Percentiles rank a stretch among this genome's conserved stretches.
phyloP scores from a whole-genome alignment of 352 stramenopile genomes.

The Pythium scleroteichum region DNA sequence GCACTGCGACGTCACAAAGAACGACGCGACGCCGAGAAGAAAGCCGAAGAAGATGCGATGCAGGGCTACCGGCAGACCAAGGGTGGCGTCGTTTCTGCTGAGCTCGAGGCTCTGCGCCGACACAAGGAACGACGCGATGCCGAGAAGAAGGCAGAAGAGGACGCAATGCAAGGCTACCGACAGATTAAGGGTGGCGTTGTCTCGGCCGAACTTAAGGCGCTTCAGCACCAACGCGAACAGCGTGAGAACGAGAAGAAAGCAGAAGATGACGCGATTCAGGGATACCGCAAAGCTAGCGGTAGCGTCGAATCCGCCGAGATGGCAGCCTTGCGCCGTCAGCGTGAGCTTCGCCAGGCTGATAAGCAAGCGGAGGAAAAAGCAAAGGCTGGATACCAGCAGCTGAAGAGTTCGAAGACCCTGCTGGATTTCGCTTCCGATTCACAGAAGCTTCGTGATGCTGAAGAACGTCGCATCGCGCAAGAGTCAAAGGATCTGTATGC shows the following conservation, averaged over 20 bases:
- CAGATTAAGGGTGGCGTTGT: conserved; percentile 11
- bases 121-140: conserved; percentile 39
- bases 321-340: conserved; percentile 32
- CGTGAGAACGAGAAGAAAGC: conserved; percentile 46
- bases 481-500: conserved; percentile 39
- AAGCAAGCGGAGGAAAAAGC: conserved; percentile 43
- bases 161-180: conserved; percentile 34
- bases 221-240: conserved; percentile 43
- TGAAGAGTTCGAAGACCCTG: conserved; percentile 52
- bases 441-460: conserved; percentile 23
- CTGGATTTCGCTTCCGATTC: conserved; percentile 49
- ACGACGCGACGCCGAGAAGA: conserved; percentile 39
- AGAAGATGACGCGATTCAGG: conserved; percentile 41
- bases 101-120: conserved; percentile 33
- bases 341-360: conserved; percentile 41
- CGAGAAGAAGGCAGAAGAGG: conserved; percentile 46
- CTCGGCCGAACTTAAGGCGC: conserved; percentile 25
- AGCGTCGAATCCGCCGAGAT: conserved; percentile 32
- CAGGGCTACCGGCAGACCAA: conserved; percentile 17
- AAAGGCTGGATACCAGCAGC: conserved; percentile 26
- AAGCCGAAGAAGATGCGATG: conserved; percentile 46
- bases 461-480: conserved; percentile 37
- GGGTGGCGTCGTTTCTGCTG: conserved; percentile 18
- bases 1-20: conserved; percentile 38
- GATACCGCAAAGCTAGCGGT: conserved; percentile 19